These are phyloP conservation scores for Sphaerulina populicola DNA, from an alignment of 2,329 filamentous ascomycete genomes.

Conservation along the genomic window DNA sequence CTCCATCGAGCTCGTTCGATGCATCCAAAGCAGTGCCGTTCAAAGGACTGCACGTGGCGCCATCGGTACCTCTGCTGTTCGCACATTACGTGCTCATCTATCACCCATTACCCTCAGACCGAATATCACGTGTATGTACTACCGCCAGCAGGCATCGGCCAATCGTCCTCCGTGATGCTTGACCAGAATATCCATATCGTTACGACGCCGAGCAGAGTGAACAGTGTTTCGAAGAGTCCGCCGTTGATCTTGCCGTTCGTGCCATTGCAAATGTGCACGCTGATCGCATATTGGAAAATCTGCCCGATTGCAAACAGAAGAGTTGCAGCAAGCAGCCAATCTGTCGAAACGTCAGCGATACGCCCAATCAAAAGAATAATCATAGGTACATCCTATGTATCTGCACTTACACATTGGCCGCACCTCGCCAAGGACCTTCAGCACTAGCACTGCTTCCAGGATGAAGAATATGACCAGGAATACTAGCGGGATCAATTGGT, in stretches of 20 bases:
- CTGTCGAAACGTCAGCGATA: constrained; percentile 31
- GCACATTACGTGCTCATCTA: constrained; percentile 1
- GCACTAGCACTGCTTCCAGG: constrained; percentile 73
- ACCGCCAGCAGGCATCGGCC: constrained; percentile 55
- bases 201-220: constrained; percentile 76
- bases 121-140: constrained; percentile 33
- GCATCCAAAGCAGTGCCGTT: constrained; percentile 8
- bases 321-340: constrained; percentile 66
- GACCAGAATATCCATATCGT: constrained; percentile 95
- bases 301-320: constrained; percentile 86
- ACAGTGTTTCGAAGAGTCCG: constrained; percentile 83
- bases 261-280: constrained; percentile 78
- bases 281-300: constrained; percentile 92
- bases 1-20: background rate
- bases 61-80: background rate
- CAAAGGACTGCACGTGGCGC: background rate
- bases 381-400: background rate
- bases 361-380: background rate
- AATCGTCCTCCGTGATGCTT: constrained; percentile 97
- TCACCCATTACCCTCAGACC: constrained; percentile 5
- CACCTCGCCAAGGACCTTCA: constrained; percentile 76
- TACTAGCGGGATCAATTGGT: constrained; percentile 79
- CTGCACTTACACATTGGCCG: constrained; percentile 68
- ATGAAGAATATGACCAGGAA: constrained; percentile 83
- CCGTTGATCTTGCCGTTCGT: constrained; percentile 83